Conservation (phyloP, 768 basidiomycete genomes). For the Lentinula detonsa region DNA sequence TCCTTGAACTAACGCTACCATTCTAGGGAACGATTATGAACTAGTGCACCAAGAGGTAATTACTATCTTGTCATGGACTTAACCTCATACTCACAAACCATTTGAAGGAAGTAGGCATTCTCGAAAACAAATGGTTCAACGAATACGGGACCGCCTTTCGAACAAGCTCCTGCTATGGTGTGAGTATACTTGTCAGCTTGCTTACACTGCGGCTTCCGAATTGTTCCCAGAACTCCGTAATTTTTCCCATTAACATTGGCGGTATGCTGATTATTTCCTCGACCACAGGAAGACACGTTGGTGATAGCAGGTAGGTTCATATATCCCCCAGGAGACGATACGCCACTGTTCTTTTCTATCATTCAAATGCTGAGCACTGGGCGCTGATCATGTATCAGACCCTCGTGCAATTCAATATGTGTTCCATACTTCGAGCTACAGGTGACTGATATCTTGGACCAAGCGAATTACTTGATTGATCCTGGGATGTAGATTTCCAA, state of each 20-base stretch:
- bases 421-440: slow-evolving; percentile 13
- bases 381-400: neutral
- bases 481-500: slow-evolving; percentile 18
- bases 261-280: neutral
- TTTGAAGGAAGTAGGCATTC: neutral
- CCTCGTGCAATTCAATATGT: slow-evolving; percentile 17
- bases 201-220: neutral
- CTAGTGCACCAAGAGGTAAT: neutral
- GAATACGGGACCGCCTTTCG: neutral
- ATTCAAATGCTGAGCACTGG: neutral
- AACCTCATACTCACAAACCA: neutral
- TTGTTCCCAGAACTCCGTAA: neutral
- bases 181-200: neutral
- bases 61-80: neutral
- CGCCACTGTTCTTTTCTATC: no score
- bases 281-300: neutral
- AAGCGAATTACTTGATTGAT: neutral
- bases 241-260: no score
- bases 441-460: neutral
- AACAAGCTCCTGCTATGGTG: neutral
- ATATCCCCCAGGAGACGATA: neutral
- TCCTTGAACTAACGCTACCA: neutral
- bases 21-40: neutral
- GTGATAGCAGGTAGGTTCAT: neutral
- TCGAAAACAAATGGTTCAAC: neutral